Percentiles rank a stretch among this genome's conserved stretches.
These are phyloP conservation scores for Excoecaria cochinchinensis DNA, from an alignment of 345 rosid genomes.

Conservation along the genomic window DNA sequence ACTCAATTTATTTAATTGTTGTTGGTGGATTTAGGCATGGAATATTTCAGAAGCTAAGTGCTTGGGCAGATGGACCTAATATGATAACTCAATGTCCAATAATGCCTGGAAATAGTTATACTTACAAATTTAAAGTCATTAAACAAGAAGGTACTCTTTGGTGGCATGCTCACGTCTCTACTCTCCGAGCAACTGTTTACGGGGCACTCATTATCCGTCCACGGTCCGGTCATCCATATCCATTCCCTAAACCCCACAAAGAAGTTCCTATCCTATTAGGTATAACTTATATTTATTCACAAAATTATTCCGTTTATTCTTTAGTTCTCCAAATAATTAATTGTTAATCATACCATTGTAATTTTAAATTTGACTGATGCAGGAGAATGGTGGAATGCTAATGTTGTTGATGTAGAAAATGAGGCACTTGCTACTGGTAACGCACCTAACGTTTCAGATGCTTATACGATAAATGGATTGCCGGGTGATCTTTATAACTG, in stretches of 20 bases:
- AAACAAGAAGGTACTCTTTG: constrained; percentile 86
- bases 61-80: constrained; percentile 86
- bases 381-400: constrained; percentile 97
- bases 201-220: constrained; percentile 87
- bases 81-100: constrained; percentile 86
- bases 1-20: background rate
- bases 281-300: constrained; percentile 17
- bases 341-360: too few relatives aligned
- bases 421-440: constrained; percentile 54
- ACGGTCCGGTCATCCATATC: constrained; percentile 53
- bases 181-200: constrained; percentile 77
- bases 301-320: too few relatives aligned
- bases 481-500: constrained; percentile 93
- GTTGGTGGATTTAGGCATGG: constrained; percentile 62
- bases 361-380: constrained; percentile 7
- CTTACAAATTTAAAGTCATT: constrained; percentile 59
- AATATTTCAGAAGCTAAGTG: constrained; percentile 54
- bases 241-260: constrained; percentile 68
- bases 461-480: constrained; percentile 79
- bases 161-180: constrained; percentile 87
- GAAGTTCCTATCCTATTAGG: constrained; percentile 81
- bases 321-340: too few relatives aligned
- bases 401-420: constrained; percentile 57
- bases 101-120: constrained; percentile 54
- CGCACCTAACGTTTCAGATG: constrained; percentile 62